phyloP scores from a whole-genome alignment of 352 stramenopile genomes.

The Phytopythium montanum region DNA sequence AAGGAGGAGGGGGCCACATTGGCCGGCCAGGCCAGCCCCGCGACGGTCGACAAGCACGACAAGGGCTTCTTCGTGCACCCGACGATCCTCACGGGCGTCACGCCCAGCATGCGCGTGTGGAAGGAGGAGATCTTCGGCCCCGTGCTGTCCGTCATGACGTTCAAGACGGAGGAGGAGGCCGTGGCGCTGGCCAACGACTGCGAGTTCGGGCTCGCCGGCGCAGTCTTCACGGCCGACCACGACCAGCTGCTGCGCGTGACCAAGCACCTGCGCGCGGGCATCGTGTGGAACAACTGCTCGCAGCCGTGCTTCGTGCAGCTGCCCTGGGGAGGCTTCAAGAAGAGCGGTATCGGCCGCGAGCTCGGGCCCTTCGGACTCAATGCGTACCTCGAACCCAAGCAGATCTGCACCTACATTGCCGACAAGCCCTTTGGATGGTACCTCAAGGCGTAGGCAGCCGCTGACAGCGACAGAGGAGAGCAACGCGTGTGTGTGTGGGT shows the following conservation, averaged over 20 bases:
- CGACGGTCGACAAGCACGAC: slow-evolving; percentile 12
- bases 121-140: slow-evolving; percentile 89
- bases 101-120: slow-evolving; percentile 65
- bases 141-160: slow-evolving; percentile 81
- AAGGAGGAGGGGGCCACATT: slow-evolving; percentile 54
- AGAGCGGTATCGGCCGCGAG: slow-evolving; percentile 74
- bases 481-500: background rate
- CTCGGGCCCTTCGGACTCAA: slow-evolving; percentile 61
- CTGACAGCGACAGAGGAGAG: background rate
- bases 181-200: slow-evolving; percentile 68
- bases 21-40: slow-evolving; percentile 23
- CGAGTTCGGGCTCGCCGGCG: slow-evolving; percentile 73
- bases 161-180: slow-evolving; percentile 83
- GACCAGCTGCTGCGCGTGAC: slow-evolving; percentile 52
- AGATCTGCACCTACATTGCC: slow-evolving; percentile 64
- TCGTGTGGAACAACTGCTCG: slow-evolving; percentile 72
- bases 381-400: slow-evolving; percentile 64
- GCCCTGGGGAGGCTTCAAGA: slow-evolving; percentile 84
- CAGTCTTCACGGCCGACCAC: slow-evolving; percentile 61
- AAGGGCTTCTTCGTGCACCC: slow-evolving; percentile 72
- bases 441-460: slow-evolving; percentile 11
- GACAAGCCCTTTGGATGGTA: slow-evolving; percentile 73
- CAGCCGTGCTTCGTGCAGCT: slow-evolving; percentile 59
- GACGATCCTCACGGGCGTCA: slow-evolving; percentile 74
- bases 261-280: slow-evolving; percentile 45